Conservation (phyloP, 164 flowering plant genomes). For the Vitis rotundifolia region DNA sequence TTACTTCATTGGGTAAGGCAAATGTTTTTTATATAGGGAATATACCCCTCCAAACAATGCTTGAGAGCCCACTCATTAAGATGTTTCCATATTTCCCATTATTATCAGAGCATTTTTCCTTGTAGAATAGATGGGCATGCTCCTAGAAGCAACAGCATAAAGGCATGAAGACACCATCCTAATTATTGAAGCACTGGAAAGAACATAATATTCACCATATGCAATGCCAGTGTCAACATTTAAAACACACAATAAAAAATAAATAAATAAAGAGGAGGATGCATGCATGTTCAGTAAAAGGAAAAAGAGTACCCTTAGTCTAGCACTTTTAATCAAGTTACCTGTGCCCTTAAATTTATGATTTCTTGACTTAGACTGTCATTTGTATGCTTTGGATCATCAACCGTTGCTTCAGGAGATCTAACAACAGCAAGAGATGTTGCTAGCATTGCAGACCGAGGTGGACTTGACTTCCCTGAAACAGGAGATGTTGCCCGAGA, state of each 20-base stretch:
- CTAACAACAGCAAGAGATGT: slow-evolving; percentile 20
- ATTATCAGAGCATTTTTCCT: neutral
- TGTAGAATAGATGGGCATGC: neutral
- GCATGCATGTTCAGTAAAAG: neutral
- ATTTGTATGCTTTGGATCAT: slow-evolving; percentile 43
- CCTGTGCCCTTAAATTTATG: slow-evolving; percentile 62
- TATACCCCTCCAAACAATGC: neutral
- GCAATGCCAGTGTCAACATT: neutral
- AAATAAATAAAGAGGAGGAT: neutral
- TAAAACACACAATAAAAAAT: neutral
- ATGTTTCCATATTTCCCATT: neutral
- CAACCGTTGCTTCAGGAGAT: slow-evolving; percentile 28
- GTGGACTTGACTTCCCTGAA: slow-evolving; percentile 49
- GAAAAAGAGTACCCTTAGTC: neutral
- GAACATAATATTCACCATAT: neutral
- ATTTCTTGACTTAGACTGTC: slow-evolving; percentile 59
- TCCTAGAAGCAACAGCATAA: neutral
- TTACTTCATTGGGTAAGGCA: too few species aligned
- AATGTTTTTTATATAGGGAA: too few species aligned
- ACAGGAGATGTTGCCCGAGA: slow-evolving; percentile 65
- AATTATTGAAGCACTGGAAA: neutral
- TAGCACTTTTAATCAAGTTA: slow-evolving; percentile 20
- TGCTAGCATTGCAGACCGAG: slow-evolving; percentile 30
- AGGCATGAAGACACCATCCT: neutral
- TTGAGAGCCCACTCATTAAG: neutral